Conservation (phyloP, 148 eudicot species). For the Cornus florida region DNA sequence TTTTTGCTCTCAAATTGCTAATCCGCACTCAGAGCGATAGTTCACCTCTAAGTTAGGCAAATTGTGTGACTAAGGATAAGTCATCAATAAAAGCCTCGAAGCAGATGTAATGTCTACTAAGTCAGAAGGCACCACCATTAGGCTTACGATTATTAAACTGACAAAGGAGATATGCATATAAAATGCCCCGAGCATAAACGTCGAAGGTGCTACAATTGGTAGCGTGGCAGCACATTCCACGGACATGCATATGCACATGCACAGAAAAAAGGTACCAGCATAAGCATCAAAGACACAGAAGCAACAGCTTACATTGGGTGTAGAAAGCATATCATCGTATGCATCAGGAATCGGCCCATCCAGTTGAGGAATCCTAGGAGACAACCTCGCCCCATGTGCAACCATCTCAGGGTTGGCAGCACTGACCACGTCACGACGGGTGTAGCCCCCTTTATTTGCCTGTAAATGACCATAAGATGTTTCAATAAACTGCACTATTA, state of each 20-base stretch:
- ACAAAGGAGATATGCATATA: not conserved
- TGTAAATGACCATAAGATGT: constrained; percentile 23
- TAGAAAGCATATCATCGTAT: constrained; percentile 84
- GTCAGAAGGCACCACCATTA: not conserved
- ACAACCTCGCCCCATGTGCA: constrained; percentile 25
- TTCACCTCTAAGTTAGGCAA: too few species aligned
- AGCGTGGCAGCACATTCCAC: not conserved
- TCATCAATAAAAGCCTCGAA: not conserved
- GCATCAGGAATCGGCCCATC: constrained; percentile 90
- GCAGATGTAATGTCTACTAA: not conserved
- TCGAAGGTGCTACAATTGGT: not conserved
- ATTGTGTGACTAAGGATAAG: not conserved
- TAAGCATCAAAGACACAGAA: not conserved
- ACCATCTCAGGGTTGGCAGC: constrained; percentile 17
- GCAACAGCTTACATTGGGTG: constrained; percentile 75
- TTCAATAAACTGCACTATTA: not conserved
- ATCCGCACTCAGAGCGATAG: too few species aligned
- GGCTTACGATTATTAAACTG: not conserved
- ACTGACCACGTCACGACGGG: constrained; percentile 16
- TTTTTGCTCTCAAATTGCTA: too few species aligned
- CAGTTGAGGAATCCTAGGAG: constrained; percentile 64
- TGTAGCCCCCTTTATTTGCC: constrained; percentile 40
- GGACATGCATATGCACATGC: not conserved
- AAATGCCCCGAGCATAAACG: not conserved
- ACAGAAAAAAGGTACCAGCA: not conserved